Percentiles rank a stretch among this genome's conserved stretches.
These are phyloP conservation scores for Phylloporus arenicola DNA, from an alignment of 768 basidiomycete species.

Conservation along the genomic window DNA sequence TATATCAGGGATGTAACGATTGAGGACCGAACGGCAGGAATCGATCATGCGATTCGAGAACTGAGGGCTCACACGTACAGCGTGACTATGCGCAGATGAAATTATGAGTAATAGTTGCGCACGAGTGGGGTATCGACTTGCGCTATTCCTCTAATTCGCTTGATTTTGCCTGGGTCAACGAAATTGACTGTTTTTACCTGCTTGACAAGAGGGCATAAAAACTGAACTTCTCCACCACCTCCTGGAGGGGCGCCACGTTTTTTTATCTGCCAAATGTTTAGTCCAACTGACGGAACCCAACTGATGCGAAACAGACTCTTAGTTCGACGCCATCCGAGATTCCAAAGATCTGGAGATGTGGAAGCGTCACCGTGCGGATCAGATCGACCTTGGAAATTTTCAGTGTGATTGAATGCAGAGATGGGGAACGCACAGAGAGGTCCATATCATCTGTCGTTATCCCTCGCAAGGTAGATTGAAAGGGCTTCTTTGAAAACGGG, in stretches of 20 bases:
- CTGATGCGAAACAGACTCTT: slow-evolving; percentile 43
- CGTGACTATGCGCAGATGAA: slow-evolving; percentile 55
- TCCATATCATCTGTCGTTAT: slow-evolving; percentile 92
- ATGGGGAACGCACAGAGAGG: slow-evolving; percentile 60
- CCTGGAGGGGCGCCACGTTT: slow-evolving; percentile 87
- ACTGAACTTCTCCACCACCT: slow-evolving; percentile 92
- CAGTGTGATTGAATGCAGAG: slow-evolving; percentile 9
- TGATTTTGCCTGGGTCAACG: slow-evolving; percentile 84
- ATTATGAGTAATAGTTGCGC: not conserved
- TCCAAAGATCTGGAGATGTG: slow-evolving; percentile 86
- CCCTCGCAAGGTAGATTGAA: slow-evolving; percentile 77
- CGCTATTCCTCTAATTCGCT: slow-evolving; percentile 94
- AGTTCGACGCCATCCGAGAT: slow-evolving; percentile 88
- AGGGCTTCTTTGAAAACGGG: slow-evolving; percentile 84
- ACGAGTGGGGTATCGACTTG: slow-evolving; percentile 39
- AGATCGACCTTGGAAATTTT: slow-evolving; percentile 63
- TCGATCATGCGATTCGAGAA: slow-evolving; percentile 98
- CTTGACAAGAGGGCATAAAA: slow-evolving; percentile 88
- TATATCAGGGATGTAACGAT: slow-evolving; percentile 96
- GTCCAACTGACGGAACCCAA: not conserved
- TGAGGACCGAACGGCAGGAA: slow-evolving; percentile 84
- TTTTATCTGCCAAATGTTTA: slow-evolving; percentile 59
- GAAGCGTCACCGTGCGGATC: slow-evolving; percentile 83
- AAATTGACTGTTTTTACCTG: slow-evolving; percentile 92
- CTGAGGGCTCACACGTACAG: slow-evolving; percentile 94